Conservation (phyloP, 257 asterid genomes). For the Solanum rostratum region DNA sequence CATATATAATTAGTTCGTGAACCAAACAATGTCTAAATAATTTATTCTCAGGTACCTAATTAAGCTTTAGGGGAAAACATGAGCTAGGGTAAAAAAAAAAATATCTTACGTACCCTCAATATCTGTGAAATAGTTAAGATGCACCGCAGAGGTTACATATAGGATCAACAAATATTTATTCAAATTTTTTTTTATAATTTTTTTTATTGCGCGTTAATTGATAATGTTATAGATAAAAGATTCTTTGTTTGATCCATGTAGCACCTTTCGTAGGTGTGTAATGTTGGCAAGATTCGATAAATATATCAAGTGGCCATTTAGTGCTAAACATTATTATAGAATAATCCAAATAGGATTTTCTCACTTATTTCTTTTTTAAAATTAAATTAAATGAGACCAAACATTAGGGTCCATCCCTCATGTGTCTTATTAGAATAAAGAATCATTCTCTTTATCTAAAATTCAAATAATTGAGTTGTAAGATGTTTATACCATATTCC, state of each 20-base stretch:
- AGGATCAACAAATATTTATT: too few species aligned
- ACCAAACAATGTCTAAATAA: background rate
- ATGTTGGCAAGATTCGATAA: background rate
- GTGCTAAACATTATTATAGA: background rate
- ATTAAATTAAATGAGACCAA: background rate
- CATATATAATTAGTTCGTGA: too few species aligned
- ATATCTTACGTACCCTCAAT: too few species aligned
- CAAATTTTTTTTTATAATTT: too few species aligned
- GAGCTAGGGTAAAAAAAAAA: too few species aligned
- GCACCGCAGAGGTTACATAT: too few species aligned
- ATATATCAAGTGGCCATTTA: background rate
- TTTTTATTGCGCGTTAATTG: too few species aligned
- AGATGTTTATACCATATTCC: background rate
- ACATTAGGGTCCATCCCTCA: background rate
- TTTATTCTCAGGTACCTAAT: background rate
- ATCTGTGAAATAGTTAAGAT: too few species aligned
- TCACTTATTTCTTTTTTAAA: background rate
- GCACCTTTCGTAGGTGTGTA: background rate
- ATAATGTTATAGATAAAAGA: background rate
- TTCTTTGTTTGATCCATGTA: background rate
- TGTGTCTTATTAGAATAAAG: background rate
- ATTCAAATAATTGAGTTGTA: background rate
- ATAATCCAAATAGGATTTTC: background rate
- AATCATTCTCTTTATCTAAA: background rate
- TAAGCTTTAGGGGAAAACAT: background rate